Conservation (phyloP, 2,329 filamentous ascomycete species). For the Aureobasidium sp. region DNA sequence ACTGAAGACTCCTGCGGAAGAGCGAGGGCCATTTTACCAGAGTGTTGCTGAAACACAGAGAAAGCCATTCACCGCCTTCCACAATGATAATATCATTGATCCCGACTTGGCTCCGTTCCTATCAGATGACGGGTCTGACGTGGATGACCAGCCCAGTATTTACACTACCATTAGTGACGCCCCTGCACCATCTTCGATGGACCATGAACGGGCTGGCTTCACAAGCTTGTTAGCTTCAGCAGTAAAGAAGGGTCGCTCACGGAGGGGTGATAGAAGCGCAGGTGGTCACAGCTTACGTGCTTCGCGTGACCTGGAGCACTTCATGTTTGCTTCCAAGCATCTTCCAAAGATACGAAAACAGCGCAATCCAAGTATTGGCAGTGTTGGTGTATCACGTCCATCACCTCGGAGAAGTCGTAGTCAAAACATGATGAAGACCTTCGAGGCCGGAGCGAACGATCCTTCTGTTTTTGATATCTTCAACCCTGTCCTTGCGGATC, state of each 20-base stretch:
- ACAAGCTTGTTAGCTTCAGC: conserved; percentile 61
- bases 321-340: conserved; percentile 59
- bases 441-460: conserved; percentile 22
- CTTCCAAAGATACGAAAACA: conserved; percentile 59
- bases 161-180: conserved; percentile 56
- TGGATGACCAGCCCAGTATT: conserved; percentile 80
- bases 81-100: conserved; percentile 97
- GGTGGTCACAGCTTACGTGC: conserved; percentile 58
- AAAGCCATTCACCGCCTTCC: conserved; percentile 74
- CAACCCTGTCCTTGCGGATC: background rate
- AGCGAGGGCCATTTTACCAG: conserved; percentile 81
- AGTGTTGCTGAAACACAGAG: conserved; percentile 55
- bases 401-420: conserved; percentile 62
- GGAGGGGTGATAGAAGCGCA: conserved; percentile 64
- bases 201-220: conserved; percentile 68
- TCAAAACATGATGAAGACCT: conserved; percentile 45
- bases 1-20: conserved; percentile 64
- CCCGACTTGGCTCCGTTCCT: conserved; percentile 92
- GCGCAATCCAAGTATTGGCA: conserved; percentile 78
- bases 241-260: conserved; percentile 67
- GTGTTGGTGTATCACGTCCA: conserved; percentile 60
- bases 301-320: conserved; percentile 54
- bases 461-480: background rate
- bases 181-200: conserved; percentile 44
- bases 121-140: conserved; percentile 77